phyloP scores from a whole-genome alignment of 345 rosid species.

The Ceriops zippeliana region DNA sequence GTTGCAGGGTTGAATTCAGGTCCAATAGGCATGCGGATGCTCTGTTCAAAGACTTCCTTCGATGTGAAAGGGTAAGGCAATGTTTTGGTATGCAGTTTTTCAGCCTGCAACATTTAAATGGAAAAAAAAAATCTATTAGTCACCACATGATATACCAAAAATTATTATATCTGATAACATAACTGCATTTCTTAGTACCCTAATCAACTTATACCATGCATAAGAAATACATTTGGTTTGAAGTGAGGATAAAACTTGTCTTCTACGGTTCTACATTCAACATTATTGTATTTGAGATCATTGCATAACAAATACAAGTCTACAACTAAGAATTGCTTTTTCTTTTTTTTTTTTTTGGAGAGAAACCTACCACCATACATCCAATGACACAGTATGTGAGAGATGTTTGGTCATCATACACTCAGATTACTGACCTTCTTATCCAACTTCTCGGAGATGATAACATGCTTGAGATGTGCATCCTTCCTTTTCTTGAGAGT shows the following conservation, averaged over 20 bases:
- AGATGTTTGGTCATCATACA: constrained; percentile 4
- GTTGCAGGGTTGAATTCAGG: constrained; percentile 88
- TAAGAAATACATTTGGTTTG: not conserved
- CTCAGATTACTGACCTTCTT: constrained; percentile 52
- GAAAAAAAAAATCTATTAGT: not conserved
- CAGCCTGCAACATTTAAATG: constrained; percentile 50
- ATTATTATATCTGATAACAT: not conserved
- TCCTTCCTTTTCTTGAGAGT: constrained; percentile 79
- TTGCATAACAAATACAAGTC: not conserved
- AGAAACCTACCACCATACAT: too few species aligned
- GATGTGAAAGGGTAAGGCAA: constrained; percentile 84
- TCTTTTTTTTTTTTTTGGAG: too few species aligned
- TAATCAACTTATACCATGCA: not conserved
- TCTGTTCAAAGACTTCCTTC: constrained; percentile 69
- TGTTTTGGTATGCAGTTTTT: constrained; percentile 63
- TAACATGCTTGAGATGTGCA: constrained; percentile 67
- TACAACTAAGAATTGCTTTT: not conserved
- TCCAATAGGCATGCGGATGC: constrained; percentile 90
- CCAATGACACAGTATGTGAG: not conserved
- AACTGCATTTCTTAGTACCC: not conserved
- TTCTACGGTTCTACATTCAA: not conserved
- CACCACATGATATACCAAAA: not conserved
- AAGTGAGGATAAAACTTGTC: not conserved
- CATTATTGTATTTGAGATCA: not conserved
- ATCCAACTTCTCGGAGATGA: constrained; percentile 81